These are phyloP conservation scores for Colletotrichum simmondsii DNA, from an alignment of 2,329 filamentous ascomycete genomes.

Conservation along the genomic window DNA sequence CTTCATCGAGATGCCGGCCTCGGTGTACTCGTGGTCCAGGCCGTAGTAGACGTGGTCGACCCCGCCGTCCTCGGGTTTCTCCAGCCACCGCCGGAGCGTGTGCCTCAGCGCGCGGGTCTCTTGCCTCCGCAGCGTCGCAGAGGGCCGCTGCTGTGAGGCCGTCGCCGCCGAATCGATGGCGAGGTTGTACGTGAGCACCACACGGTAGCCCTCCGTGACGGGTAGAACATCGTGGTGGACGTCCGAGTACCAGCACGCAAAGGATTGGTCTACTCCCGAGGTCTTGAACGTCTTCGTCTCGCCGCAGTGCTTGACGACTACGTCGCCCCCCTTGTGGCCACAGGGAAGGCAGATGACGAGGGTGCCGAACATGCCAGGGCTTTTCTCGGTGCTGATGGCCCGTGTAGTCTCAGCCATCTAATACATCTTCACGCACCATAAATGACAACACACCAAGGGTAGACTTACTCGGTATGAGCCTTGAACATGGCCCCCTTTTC, in stretches of 20 bases:
- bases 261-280: slow-evolving; percentile 36
- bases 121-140: slow-evolving; percentile 30
- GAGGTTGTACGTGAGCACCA: slow-evolving; percentile 65
- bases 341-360: slow-evolving; percentile 61
- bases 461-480: slow-evolving; percentile 51
- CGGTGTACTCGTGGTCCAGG: slow-evolving; percentile 47
- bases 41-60: slow-evolving; percentile 41
- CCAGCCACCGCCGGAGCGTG: slow-evolving; percentile 42
- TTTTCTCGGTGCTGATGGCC: slow-evolving; percentile 53
- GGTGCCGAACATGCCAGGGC: slow-evolving; percentile 60
- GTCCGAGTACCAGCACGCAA: slow-evolving; percentile 59
- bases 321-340: slow-evolving; percentile 56
- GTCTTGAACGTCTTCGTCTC: slow-evolving; percentile 45
- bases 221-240: slow-evolving; percentile 62
- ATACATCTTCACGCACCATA: neutral
- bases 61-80: neutral
- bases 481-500: slow-evolving; percentile 62
- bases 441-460: neutral
- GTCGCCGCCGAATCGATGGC: slow-evolving; percentile 31
- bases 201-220: slow-evolving; percentile 58
- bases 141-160: slow-evolving; percentile 30
- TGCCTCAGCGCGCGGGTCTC: slow-evolving; percentile 34
- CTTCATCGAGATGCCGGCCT: slow-evolving; percentile 43
- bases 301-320: slow-evolving; percentile 49
- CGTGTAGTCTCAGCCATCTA: neutral